These are phyloP conservation scores for Tolypocladium guangdongense DNA, from an alignment of 2,329 filamentous ascomycete genomes.

Conservation along the genomic window DNA sequence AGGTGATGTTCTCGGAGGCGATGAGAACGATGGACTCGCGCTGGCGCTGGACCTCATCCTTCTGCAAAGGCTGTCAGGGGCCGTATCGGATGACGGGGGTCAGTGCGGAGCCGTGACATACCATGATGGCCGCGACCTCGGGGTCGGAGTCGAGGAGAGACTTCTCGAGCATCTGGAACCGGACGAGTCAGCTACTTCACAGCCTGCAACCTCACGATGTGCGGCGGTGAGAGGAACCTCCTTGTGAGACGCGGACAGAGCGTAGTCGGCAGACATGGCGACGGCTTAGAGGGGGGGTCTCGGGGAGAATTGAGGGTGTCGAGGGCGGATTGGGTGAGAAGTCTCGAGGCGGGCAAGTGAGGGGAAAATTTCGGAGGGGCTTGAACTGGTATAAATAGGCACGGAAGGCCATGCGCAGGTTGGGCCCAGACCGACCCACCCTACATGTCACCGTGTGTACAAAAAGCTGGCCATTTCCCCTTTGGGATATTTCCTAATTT, in stretches of 20 bases:
- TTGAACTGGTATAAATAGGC: too few species aligned
- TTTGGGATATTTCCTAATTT: too few species aligned
- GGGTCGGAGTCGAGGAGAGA: slow-evolving; percentile 83
- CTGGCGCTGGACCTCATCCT: slow-evolving; percentile 91
- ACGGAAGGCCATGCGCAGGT: too few species aligned
- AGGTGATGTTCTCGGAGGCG: slow-evolving; percentile 98
- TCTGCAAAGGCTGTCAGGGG: slow-evolving; percentile 39
- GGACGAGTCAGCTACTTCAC: slow-evolving; percentile 1
- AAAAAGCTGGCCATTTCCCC: too few species aligned
- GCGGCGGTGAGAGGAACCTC: slow-evolving; percentile 29
- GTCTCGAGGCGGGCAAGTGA: background rate
- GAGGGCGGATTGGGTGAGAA: background rate
- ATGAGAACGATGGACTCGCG: slow-evolving; percentile 98
- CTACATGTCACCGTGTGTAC: too few species aligned
- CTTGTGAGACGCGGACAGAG: slow-evolving; percentile 43
- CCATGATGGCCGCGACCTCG: slow-evolving; percentile 95
- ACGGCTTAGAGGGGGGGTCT: slow-evolving; percentile 4
- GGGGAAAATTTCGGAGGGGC: slow-evolving; percentile 3
- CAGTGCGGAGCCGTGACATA: slow-evolving; percentile 30
- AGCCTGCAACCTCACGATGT: background rate
- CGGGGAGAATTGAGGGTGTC: background rate
- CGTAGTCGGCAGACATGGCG: slow-evolving; percentile 37
- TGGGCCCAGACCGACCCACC: too few species aligned
- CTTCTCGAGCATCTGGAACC: slow-evolving; percentile 79
- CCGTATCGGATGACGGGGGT: background rate